Conservation (phyloP, 78 protist species). For the Dictyostelium capitatum region DNA sequence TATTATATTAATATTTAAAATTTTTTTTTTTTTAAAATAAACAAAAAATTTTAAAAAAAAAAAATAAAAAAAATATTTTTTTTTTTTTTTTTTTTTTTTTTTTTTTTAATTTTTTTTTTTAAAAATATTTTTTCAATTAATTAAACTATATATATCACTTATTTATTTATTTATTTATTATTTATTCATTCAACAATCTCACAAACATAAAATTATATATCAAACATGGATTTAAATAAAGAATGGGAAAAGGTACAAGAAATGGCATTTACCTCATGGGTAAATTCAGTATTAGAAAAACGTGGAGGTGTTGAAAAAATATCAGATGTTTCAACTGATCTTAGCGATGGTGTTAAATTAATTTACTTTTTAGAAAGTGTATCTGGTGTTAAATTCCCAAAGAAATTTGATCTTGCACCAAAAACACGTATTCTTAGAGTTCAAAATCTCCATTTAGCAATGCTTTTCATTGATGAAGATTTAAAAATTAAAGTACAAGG, state of each 20-base stretch:
- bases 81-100: conserved; percentile 10
- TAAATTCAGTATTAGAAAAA: conserved; percentile 79
- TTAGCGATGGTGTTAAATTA: conserved; percentile 84
- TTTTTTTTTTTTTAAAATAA: too few relatives aligned
- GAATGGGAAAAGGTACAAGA: conserved; percentile 83
- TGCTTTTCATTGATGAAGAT: conserved; percentile 82
- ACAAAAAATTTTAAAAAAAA: too few relatives aligned
- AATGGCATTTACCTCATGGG: conserved; percentile 88
- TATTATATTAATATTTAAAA: too few relatives aligned
- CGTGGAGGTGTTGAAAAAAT: conserved; percentile 51
- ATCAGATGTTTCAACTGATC: conserved; percentile 73
- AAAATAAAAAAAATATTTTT: background rate
- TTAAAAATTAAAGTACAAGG: conserved; percentile 73
- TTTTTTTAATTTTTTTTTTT: background rate
- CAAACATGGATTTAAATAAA: conserved; percentile 39
- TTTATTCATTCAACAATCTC: background rate
- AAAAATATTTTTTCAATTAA: background rate
- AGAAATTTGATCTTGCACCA: conserved; percentile 76
- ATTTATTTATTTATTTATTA: background rate
- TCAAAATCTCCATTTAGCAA: conserved; percentile 81
- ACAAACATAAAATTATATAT: background rate
- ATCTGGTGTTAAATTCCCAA: conserved; percentile 76
- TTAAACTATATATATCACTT: too few relatives aligned
- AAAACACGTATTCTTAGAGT: conserved; percentile 74
- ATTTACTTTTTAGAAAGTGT: conserved; percentile 82